A percentile compares a stretch with the other conserved stretches of the same genome.
These are phyloP conservation scores for Bipolaris gigantea DNA, from an alignment of 2,329 filamentous ascomycete species.

Conservation along the genomic window DNA sequence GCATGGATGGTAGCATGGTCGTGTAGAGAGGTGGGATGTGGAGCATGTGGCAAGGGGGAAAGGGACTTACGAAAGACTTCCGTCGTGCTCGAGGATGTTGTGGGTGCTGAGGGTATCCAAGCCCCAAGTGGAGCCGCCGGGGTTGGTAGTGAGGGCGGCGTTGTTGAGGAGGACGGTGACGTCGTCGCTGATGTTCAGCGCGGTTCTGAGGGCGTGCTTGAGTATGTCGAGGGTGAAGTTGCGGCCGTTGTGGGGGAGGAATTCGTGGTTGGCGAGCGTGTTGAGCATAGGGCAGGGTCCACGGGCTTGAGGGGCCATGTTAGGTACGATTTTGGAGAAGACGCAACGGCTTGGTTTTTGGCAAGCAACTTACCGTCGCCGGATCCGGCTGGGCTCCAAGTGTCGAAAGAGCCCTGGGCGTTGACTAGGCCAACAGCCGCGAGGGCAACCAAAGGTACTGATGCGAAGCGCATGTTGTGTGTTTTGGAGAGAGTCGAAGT, in stretches of 20 bases:
- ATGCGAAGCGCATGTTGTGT: neutral
- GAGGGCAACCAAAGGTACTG: neutral
- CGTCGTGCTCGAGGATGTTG: constrained; percentile 54
- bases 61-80: constrained; percentile 33
- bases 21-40: too few species aligned
- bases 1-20: too few species aligned
- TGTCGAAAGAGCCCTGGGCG: constrained; percentile 1
- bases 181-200: constrained; percentile 10
- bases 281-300: constrained; percentile 38
- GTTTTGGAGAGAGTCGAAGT: too few species aligned
- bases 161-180: constrained; percentile 3
- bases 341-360: too few species aligned
- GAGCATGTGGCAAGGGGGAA: too few species aligned
- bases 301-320: neutral
- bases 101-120: constrained; percentile 48
- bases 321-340: neutral
- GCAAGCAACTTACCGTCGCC: constrained; percentile 4
- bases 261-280: constrained; percentile 34
- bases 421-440: neutral
- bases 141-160: constrained; percentile 11
- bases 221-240: constrained; percentile 35
- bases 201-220: constrained; percentile 5
- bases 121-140: constrained; percentile 5
- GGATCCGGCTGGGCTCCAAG: constrained; percentile 1
- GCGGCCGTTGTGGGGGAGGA: constrained; percentile 35